phyloP scores from a whole-genome alignment of 495 filamentous ascomycete species.

The Cairneyella variabilis region DNA sequence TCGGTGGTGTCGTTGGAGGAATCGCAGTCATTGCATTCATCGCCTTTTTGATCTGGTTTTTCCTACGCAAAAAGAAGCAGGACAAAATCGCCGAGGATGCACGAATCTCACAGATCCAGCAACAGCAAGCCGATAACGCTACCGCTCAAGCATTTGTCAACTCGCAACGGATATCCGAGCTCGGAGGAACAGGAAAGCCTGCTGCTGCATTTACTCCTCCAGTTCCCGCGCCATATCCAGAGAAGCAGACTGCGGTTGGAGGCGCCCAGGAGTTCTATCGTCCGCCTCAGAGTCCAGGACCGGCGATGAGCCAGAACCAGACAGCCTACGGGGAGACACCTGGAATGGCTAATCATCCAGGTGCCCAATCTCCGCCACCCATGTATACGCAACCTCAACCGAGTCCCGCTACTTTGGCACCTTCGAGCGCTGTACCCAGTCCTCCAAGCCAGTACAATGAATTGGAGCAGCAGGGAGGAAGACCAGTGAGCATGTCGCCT shows the following conservation, averaged over 20 bases:
- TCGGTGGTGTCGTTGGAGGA: conserved; percentile 17
- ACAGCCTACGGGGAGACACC: background rate
- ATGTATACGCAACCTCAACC: conserved; percentile 5
- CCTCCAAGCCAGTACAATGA: background rate
- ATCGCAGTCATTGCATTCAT: conserved; percentile 12
- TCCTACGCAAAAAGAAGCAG: conserved; percentile 5
- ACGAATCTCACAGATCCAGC: background rate
- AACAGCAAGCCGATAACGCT: conserved; percentile 13
- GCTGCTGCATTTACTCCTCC: background rate
- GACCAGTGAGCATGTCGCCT: background rate
- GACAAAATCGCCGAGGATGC: background rate
- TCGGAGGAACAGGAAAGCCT: conserved; percentile 12
- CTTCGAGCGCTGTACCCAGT: background rate
- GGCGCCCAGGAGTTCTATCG: background rate
- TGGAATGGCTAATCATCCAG: background rate
- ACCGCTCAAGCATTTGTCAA: conserved; percentile 6
- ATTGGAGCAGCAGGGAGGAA: background rate
- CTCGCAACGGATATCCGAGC: background rate
- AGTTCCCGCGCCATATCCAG: background rate
- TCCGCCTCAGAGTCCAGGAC: too few relatives aligned
- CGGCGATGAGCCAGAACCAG: background rate
- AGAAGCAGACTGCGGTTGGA: background rate
- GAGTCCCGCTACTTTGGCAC: background rate
- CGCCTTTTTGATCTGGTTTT: conserved; percentile 13
- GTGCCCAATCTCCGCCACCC: conserved; percentile 2